phyloP scores from a whole-genome alignment of 2,329 filamentous ascomycete species.

The Phaeosphaeriaceae sp. region DNA sequence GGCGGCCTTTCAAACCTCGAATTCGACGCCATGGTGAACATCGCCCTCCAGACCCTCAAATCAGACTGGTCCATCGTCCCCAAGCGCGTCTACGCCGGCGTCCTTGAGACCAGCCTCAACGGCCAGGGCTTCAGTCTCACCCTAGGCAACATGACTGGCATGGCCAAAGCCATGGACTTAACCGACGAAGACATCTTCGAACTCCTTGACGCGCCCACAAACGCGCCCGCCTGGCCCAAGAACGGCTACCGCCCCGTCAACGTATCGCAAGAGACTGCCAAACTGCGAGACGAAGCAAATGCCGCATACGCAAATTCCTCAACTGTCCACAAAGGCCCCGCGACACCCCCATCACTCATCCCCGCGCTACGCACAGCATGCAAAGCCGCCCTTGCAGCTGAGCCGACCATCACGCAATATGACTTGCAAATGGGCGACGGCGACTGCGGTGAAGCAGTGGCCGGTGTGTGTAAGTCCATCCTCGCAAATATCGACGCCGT shows the following conservation, averaged over 20 bases:
- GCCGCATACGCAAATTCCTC: conserved; percentile 27
- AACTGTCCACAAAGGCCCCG: conserved; percentile 31
- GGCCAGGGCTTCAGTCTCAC: conserved; percentile 64
- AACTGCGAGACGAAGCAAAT: conserved; percentile 38
- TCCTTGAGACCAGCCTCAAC: conserved; percentile 62
- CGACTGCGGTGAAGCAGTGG: conserved; percentile 75
- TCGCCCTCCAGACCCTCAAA: conserved; percentile 51
- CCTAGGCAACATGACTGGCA: conserved; percentile 59
- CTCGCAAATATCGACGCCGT: conserved; percentile 59
- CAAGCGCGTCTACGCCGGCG: conserved; percentile 55
- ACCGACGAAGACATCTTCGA: conserved; percentile 52
- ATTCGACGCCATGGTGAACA: conserved; percentile 55
- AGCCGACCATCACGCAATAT: conserved; percentile 70
- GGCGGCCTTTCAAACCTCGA: conserved; percentile 58
- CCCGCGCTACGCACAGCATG: conserved; percentile 52
- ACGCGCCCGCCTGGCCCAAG: conserved; percentile 60
- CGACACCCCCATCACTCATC: conserved; percentile 52
- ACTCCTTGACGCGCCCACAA: conserved; percentile 59
- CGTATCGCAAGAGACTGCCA: conserved; percentile 33
- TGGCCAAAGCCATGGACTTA: conserved; percentile 51
- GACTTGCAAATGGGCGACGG: conserved; percentile 88
- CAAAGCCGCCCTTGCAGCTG: conserved; percentile 61
- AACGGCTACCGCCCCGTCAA: conserved; percentile 50
- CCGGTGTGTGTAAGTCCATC: conserved; percentile 71
- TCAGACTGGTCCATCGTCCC: conserved; percentile 59